These are phyloP conservation scores for Penicillium verrucosum DNA, from an alignment of 2,329 filamentous ascomycete genomes.

Conservation along the genomic window DNA sequence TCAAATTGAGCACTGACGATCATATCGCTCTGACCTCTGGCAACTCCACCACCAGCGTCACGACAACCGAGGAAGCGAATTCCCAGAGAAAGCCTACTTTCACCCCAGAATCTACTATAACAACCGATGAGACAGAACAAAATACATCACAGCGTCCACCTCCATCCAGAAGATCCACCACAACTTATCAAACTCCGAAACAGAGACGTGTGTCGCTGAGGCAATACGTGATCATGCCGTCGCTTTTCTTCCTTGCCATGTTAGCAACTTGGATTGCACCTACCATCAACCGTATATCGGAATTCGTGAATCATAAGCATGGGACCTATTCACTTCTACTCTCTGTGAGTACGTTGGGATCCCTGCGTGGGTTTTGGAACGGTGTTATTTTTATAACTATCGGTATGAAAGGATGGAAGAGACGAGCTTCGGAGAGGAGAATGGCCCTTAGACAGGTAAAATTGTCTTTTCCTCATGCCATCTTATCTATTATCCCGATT, in stretches of 20 bases:
- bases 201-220: slow-evolving; percentile 35
- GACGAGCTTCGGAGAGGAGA: neutral
- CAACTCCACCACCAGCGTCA: slow-evolving; percentile 6
- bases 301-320: slow-evolving; percentile 29
- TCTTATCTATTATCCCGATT: neutral
- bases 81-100: neutral
- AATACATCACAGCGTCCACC: neutral
- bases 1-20: slow-evolving; percentile 30
- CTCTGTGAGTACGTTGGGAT: slow-evolving; percentile 35
- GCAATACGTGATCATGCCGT: slow-evolving; percentile 42
- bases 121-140: slow-evolving; percentile 8
- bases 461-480: neutral
- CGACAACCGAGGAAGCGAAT: slow-evolving; percentile 11
- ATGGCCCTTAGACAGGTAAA: neutral
- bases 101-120: slow-evolving; percentile 6
- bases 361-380: slow-evolving; percentile 40
- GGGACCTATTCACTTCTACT: slow-evolving; percentile 32
- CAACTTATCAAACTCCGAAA: slow-evolving; percentile 9
- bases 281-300: slow-evolving; percentile 36
- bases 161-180: neutral
- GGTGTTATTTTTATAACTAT: slow-evolving; percentile 39
- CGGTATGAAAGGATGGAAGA: slow-evolving; percentile 35
- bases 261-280: slow-evolving; percentile 38
- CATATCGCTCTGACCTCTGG: slow-evolving; percentile 27
- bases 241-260: slow-evolving; percentile 38